Conservation (phyloP, 2,329 filamentous ascomycete genomes). For the Tolypocladium inflatum region DNA sequence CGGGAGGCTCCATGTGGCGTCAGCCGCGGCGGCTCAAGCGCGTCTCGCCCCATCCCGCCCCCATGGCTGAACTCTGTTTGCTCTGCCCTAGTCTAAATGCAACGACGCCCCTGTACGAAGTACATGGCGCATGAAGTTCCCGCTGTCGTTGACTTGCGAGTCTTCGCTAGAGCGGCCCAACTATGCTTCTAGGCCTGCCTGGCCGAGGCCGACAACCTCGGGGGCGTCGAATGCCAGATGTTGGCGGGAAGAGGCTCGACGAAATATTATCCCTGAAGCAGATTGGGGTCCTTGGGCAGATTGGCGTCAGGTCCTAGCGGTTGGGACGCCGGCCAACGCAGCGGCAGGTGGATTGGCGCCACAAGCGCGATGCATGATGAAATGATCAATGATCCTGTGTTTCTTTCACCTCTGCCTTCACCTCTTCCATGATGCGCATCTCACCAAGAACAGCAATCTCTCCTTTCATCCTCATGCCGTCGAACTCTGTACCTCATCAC, state of each 20-base stretch:
- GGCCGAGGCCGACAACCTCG: no score
- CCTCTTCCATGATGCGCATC: neutral
- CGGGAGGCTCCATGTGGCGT: neutral
- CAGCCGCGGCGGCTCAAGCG: neutral
- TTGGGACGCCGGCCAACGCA: neutral
- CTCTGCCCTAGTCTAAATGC: neutral
- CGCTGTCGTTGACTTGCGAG: neutral
- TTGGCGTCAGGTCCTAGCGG: no score
- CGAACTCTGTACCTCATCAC: no score
- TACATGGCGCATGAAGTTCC: neutral
- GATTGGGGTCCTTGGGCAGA: no score
- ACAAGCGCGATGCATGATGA: neutral
- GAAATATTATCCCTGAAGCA: no score
- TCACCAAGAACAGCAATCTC: neutral
- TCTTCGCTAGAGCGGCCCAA: neutral
- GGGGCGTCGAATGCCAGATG: no score
- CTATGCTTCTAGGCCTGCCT: no score
- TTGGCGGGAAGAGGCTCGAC: no score
- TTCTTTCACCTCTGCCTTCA: neutral
- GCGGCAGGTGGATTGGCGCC: neutral
- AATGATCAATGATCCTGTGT: neutral
- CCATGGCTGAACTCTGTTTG: neutral
- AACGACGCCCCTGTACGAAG: neutral
- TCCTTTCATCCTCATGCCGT: neutral
- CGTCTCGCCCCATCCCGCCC: neutral